Conservation (phyloP, 2,329 filamentous ascomycete genomes). For the Arthrobotrys iridis region DNA sequence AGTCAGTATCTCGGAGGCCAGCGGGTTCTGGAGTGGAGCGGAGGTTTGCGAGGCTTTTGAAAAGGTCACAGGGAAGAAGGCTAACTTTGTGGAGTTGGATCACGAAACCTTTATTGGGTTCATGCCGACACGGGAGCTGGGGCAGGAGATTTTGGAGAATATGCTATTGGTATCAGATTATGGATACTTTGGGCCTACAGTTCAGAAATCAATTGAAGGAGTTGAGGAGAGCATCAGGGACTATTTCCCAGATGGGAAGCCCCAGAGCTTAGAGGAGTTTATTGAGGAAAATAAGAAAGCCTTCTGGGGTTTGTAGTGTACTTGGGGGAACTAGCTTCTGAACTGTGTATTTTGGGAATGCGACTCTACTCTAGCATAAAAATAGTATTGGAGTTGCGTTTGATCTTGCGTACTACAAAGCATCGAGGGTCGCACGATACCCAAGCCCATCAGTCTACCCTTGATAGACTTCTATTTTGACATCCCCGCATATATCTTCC, state of each 20-base stretch:
- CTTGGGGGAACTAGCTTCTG: no score
- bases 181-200: constrained; percentile 64
- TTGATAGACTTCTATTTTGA: no score
- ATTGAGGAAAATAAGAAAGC: constrained; percentile 28
- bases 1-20: constrained; percentile 32
- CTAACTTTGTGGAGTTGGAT: constrained; percentile 58
- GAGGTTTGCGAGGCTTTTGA: constrained; percentile 49
- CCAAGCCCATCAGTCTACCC: no score
- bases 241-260: constrained; percentile 14
- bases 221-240: constrained; percentile 36
- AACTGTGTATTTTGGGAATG: no score
- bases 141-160: constrained; percentile 63
- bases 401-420: no score
- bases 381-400: no score
- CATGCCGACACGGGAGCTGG: constrained; percentile 59
- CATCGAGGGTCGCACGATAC: no score
- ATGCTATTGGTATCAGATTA: constrained; percentile 63
- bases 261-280: constrained; percentile 37
- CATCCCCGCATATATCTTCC: no score
- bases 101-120: constrained; percentile 61
- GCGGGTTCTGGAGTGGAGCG: constrained; percentile 25
- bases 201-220: constrained; percentile 58
- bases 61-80: constrained; percentile 49
- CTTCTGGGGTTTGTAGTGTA: constrained; percentile 4
- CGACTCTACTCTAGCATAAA: no score